Evolutionary conservation across 768 basidiomycete species (phyloP).

Genomic region (Nidularia sp.): DNA sequence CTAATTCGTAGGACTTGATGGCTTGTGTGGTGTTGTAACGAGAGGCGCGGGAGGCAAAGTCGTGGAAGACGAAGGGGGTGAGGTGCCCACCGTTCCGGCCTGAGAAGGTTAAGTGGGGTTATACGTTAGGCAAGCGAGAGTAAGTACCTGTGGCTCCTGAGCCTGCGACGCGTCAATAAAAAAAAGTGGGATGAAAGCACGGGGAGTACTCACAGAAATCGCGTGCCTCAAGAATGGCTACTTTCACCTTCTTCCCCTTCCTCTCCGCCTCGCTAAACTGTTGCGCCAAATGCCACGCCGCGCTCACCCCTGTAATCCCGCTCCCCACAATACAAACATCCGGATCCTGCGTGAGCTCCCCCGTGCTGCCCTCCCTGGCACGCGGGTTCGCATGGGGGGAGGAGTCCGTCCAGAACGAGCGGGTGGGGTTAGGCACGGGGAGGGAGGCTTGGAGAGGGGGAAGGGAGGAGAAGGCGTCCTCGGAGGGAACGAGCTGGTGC

Average conservation of each 20-base stretch:
- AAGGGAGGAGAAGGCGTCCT: conserved; percentile 4
- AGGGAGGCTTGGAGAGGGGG: conserved; percentile 12
- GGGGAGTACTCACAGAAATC: conserved; percentile 68
- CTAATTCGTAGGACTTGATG: conserved; percentile 46
- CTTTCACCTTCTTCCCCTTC: conserved; percentile 23
- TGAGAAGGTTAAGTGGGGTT: conserved; percentile 17
- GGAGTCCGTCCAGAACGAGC: conserved; percentile 68
- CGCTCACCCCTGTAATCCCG: conserved; percentile 73
- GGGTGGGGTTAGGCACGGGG: conserved; percentile 62
- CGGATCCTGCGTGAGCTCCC: conserved; percentile 50
- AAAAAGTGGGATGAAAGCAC: conserved; percentile 1
- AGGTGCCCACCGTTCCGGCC: conserved; percentile 82
- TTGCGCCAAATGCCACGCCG: conserved; percentile 62
- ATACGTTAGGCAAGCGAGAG: background rate
- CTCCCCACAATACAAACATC: conserved; percentile 80
- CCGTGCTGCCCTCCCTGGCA: conserved; percentile 61
- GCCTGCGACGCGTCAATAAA: conserved; percentile 30
- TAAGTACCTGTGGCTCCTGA: conserved; percentile 70
- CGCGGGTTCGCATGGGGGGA: conserved; percentile 58
- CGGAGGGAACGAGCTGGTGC: background rate
- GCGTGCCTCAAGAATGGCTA: conserved; percentile 77
- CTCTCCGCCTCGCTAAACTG: conserved; percentile 5
- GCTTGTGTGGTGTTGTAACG: conserved; percentile 54
- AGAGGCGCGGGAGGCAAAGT: conserved; percentile 34
- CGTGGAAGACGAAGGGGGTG: conserved; percentile 42